A percentile compares a stretch with the other conserved stretches of the same genome.
These are phyloP conservation scores for Cardamine occulta DNA, from an alignment of 345 rosid species.

Conservation along the genomic window DNA sequence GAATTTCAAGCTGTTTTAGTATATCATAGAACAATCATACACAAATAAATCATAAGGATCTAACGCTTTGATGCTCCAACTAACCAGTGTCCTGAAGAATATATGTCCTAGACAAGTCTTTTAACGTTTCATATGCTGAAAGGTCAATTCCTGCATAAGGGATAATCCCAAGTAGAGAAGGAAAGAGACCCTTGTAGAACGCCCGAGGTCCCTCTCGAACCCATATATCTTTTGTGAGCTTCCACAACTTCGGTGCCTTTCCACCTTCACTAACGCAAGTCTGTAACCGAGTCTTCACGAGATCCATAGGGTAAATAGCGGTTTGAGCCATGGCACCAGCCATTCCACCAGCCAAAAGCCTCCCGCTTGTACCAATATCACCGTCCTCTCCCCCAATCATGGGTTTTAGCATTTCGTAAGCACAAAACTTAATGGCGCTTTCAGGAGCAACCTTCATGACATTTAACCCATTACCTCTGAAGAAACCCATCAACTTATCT, in stretches of 20 bases:
- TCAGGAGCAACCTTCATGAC: constrained; percentile 98
- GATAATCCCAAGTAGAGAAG: constrained; percentile 94
- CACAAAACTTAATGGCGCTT: constrained; percentile 91
- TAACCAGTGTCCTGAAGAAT: constrained; percentile 79
- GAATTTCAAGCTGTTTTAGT: constrained; percentile 10
- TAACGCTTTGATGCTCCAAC: constrained; percentile 44
- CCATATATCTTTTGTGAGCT: constrained; percentile 80
- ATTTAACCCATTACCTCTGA: constrained; percentile 93
- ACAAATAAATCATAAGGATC: constrained; percentile 3
- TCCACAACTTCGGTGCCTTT: constrained; percentile 67
- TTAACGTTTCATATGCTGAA: constrained; percentile 90
- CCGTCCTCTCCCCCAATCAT: constrained; percentile 60
- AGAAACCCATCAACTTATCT: constrained; percentile 78
- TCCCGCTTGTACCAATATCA: constrained; percentile 76
- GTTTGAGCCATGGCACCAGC: constrained; percentile 98
- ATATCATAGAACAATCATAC: constrained; percentile 16
- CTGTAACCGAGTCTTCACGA: constrained; percentile 97
- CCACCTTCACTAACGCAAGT: constrained; percentile 73
- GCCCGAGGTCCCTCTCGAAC: constrained; percentile 93
- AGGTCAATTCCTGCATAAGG: constrained; percentile 98
- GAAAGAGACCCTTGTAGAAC: constrained; percentile 93
- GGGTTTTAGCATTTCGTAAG: constrained; percentile 86
- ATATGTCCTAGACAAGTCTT: constrained; percentile 84
- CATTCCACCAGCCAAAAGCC: constrained; percentile 88
- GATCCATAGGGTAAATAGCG: constrained; percentile 94